Conservation (phyloP, 176 grass and related monocot genomes). For the Hsuehochloa calcarea region DNA sequence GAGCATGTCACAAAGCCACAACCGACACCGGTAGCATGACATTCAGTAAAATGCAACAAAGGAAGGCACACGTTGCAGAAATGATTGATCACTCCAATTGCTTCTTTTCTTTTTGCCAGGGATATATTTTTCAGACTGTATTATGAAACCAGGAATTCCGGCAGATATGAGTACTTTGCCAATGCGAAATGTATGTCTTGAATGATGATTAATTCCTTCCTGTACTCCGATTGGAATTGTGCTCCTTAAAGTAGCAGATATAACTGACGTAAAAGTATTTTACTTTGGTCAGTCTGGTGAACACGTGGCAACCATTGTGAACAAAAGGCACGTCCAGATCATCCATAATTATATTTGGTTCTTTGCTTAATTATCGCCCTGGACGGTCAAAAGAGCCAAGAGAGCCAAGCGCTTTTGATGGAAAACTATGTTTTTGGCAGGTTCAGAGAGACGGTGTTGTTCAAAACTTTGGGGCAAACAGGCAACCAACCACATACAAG, state of each 20-base stretch:
- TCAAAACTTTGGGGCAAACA: neutral
- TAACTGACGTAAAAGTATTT: neutral
- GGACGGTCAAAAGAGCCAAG: neutral
- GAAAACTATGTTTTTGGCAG: slow-evolving; percentile 14
- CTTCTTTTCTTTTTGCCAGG: neutral
- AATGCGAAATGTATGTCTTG: neutral
- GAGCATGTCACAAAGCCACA: neutral
- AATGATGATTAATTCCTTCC: neutral
- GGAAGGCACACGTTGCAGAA: neutral
- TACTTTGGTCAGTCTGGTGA: neutral
- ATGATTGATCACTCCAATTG: neutral
- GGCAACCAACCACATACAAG: neutral
- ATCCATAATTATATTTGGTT: neutral
- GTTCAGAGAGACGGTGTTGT: neutral
- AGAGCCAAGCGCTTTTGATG: neutral
- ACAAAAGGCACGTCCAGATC: slow-evolving; percentile 19
- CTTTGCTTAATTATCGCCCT: neutral
- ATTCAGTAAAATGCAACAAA: neutral
- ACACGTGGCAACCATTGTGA: neutral
- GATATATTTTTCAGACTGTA: neutral
- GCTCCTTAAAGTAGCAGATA: neutral
- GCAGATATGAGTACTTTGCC: neutral
- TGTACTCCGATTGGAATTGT: neutral
- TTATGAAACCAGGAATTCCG: neutral
- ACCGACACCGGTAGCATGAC: neutral